Evolutionary conservation across 352 stramenopile genomes (phyloP).

Genomic region (Globisporangium acanthophoron): DNA sequence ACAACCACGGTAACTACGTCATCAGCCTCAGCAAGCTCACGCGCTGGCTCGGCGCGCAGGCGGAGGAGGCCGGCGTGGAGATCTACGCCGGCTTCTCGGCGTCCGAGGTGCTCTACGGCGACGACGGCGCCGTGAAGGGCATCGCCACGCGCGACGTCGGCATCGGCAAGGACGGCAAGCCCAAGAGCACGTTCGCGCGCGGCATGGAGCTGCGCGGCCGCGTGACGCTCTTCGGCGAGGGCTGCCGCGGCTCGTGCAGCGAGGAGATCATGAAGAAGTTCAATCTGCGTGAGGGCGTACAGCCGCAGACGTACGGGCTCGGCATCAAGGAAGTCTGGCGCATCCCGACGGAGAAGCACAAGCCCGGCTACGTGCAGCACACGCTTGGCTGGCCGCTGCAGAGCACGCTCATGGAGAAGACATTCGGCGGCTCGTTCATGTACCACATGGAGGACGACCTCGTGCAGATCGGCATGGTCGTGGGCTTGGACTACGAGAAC

Average conservation of each 20-base stretch:
- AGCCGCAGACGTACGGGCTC: constrained; percentile 97
- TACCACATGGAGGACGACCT: constrained; percentile 98
- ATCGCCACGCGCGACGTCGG: constrained; percentile 99
- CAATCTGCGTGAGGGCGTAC: constrained; percentile 85
- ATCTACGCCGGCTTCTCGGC: constrained; percentile 99
- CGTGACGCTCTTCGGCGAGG: constrained; percentile 97
- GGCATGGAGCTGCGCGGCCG: constrained; percentile 96
- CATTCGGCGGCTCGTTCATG: constrained; percentile 98
- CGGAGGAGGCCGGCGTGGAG: constrained; percentile 97
- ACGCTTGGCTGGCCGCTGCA: constrained; percentile 98
- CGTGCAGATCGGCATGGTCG: constrained; percentile 94
- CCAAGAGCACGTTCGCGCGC: constrained; percentile 96
- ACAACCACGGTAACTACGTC: constrained; percentile 99
- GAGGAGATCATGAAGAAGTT: constrained; percentile 97
- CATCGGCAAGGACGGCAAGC: constrained; percentile 94
- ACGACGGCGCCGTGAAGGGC: constrained; percentile 83
- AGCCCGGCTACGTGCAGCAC: constrained; percentile 96
- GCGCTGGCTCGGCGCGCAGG: constrained; percentile 95
- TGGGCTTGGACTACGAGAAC: constrained; percentile 99
- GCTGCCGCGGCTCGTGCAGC: constrained; percentile 95
- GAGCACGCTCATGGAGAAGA: constrained; percentile 87
- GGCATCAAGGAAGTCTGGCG: constrained; percentile 98
- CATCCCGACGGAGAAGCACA: constrained; percentile 91
- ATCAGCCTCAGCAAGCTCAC: constrained; percentile 96
- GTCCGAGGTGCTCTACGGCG: constrained; percentile 86